A percentile compares a stretch with the other conserved stretches of the same genome.
Evolutionary conservation across 805 yeast species (phyloP).

Genomic region (Ogataea chonburiensis): DNA sequence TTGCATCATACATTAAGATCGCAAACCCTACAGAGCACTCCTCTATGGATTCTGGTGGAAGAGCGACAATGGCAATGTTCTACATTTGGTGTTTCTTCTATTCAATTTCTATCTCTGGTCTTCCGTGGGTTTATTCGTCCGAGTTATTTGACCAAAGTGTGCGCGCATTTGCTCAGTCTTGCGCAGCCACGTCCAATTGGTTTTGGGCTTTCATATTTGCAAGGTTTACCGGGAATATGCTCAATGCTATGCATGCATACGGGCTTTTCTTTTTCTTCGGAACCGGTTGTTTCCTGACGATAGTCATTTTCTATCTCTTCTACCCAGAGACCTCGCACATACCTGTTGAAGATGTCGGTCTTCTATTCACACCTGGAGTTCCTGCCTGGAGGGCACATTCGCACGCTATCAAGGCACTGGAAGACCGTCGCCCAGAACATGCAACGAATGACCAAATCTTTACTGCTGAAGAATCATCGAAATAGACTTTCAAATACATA

Average conservation of each 20-base stretch:
- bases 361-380: constrained; percentile 4
- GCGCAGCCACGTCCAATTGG: constrained; percentile 7
- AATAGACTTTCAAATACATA: background rate
- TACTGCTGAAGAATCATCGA: background rate
- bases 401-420: constrained; percentile 1
- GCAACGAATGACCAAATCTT: background rate
- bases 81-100: constrained; percentile 7
- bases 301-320: constrained; percentile 1
- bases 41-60: constrained; percentile 1
- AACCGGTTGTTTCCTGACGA: constrained; percentile 1
- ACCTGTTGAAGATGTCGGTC: constrained; percentile 6
- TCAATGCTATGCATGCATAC: constrained; percentile 7
- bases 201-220: constrained; percentile 9
- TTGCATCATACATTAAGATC: constrained; percentile 4
- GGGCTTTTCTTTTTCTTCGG: constrained; percentile 7
- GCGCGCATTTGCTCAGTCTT: constrained; percentile 4
- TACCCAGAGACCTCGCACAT: constrained; percentile 8
- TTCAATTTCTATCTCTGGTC: constrained; percentile 6
- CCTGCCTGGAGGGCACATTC: constrained; percentile 7
- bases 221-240: constrained; percentile 7
- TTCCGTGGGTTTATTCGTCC: constrained; percentile 7
- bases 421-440: background rate
- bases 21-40: constrained; percentile 1
- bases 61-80: constrained; percentile 5
- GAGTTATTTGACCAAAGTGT: constrained; percentile 9